A percentile compares a stretch with the other conserved stretches of the same genome.
Conservation (phyloP, 2,329 filamentous ascomycete species). For the Colletotrichum acutatum region DNA sequence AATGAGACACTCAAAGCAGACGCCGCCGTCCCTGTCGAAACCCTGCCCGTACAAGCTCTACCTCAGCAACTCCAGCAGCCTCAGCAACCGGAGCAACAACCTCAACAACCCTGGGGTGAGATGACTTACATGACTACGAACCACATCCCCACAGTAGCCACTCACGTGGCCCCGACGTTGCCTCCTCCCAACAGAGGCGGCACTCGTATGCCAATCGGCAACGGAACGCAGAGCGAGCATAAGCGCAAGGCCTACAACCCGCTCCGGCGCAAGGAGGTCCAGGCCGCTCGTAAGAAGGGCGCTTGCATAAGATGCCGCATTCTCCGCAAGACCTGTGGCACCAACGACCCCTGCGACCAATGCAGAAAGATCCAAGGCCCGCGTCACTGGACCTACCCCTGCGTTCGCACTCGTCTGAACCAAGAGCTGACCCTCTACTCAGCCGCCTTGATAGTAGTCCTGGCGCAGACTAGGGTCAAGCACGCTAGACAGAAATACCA, state of each 20-base stretch:
- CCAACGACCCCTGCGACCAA: slow-evolving; percentile 70
- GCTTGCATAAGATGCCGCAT: slow-evolving; percentile 75
- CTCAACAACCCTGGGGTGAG: slow-evolving; percentile 62
- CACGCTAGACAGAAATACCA: slow-evolving; percentile 61
- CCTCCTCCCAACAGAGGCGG: slow-evolving; percentile 53
- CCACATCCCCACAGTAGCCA: slow-evolving; percentile 25
- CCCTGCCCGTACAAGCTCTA: not conserved
- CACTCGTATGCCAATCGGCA: slow-evolving; percentile 56
- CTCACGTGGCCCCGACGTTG: slow-evolving; percentile 32
- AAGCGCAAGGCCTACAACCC: slow-evolving; percentile 50
- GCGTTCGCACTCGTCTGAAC: slow-evolving; percentile 70
- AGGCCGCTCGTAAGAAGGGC: slow-evolving; percentile 72
- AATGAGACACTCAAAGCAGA: slow-evolving; percentile 20
- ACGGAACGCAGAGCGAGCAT: slow-evolving; percentile 35
- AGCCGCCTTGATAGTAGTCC: slow-evolving; percentile 70
- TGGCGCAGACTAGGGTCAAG: slow-evolving; percentile 70
- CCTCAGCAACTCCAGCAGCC: not conserved
- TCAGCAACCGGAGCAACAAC: slow-evolving; percentile 6
- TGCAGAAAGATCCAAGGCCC: slow-evolving; percentile 72
- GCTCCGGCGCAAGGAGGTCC: slow-evolving; percentile 70
- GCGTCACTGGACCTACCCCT: slow-evolving; percentile 73
- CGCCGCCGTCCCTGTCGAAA: not conserved
- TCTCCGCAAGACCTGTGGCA: slow-evolving; percentile 74
- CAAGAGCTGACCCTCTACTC: slow-evolving; percentile 73
- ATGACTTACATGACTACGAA: slow-evolving; percentile 59